A percentile compares a stretch with the other conserved stretches of the same genome.
These are phyloP conservation scores for Balakata baccata DNA, from an alignment of 345 rosid species.

Conservation along the genomic window DNA sequence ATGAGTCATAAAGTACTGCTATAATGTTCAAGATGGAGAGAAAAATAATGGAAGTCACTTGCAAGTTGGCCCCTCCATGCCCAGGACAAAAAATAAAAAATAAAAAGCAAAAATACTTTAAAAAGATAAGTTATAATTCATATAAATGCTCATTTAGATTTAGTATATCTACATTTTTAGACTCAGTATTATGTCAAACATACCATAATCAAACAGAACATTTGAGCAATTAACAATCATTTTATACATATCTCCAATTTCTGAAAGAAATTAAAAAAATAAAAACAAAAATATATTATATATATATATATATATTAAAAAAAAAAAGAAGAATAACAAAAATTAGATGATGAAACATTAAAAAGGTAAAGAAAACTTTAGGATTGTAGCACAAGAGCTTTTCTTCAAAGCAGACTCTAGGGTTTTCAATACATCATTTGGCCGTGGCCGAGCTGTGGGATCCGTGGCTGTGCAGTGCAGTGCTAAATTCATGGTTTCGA, in stretches of 20 bases:
- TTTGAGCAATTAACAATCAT: conserved; percentile 13
- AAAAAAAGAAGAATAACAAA: conserved; percentile 15
- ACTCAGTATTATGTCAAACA: conserved; percentile 16
- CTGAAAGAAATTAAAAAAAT: neutral
- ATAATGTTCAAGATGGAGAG: neutral
- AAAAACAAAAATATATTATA: conserved; percentile 7
- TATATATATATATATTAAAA: neutral
- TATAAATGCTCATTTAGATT: neutral
- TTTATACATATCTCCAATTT: conserved; percentile 4
- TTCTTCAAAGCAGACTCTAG: conserved; percentile 40
- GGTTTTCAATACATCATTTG: conserved; percentile 43
- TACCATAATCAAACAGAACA: conserved; percentile 16
- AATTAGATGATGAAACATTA: conserved; percentile 25
- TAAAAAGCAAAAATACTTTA: neutral
- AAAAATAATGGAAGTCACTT: neutral
- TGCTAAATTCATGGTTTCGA: conserved; percentile 66
- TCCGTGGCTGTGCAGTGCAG: conserved; percentile 64
- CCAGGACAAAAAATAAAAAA: no score
- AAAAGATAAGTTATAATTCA: conserved; percentile 5
- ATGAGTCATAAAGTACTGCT: conserved; percentile 8
- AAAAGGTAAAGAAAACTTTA: conserved; percentile 32
- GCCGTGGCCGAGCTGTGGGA: conserved; percentile 63
- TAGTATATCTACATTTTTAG: conserved; percentile 18
- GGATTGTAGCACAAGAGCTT: conserved; percentile 39
- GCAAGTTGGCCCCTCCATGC: no score